Conservation (phyloP, 1,139 yeast genomes). For the Nadsonia commutata region DNA sequence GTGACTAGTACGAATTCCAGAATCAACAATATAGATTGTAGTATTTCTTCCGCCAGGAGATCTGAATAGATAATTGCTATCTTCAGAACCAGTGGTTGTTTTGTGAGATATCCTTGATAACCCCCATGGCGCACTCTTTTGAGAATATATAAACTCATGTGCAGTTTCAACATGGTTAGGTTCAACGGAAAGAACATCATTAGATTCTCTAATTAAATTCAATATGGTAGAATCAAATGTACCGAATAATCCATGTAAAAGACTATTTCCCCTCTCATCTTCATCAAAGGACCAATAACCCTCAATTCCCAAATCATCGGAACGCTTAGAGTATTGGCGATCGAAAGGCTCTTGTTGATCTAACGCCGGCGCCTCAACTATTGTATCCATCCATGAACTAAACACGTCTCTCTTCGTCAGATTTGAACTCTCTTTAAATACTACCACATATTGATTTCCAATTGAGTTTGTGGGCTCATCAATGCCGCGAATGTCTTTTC, state of each 20-base stretch:
- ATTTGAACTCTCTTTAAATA: too few species aligned
- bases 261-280: background rate
- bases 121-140: conserved; percentile 38
- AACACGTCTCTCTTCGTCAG: too few species aligned
- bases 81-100: conserved; percentile 19
- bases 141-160: background rate
- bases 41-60: conserved; percentile 38
- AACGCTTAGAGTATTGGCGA: too few species aligned
- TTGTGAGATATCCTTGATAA: conserved; percentile 35
- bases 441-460: too few species aligned
- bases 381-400: too few species aligned
- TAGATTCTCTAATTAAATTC: background rate
- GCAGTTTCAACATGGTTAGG: background rate
- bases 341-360: too few species aligned
- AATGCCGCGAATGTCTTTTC: too few species aligned
- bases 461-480: too few species aligned
- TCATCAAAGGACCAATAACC: background rate
- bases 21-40: conserved; percentile 38
- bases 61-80: conserved; percentile 29
- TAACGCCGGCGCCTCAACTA: too few species aligned
- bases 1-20: conserved; percentile 32
- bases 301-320: too few species aligned
- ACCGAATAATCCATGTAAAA: background rate
- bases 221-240: background rate
- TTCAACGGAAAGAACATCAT: background rate